Conservation (phyloP, 23 red algal genomes). For the Cyanidiococcus yangmingshanensis region DNA sequence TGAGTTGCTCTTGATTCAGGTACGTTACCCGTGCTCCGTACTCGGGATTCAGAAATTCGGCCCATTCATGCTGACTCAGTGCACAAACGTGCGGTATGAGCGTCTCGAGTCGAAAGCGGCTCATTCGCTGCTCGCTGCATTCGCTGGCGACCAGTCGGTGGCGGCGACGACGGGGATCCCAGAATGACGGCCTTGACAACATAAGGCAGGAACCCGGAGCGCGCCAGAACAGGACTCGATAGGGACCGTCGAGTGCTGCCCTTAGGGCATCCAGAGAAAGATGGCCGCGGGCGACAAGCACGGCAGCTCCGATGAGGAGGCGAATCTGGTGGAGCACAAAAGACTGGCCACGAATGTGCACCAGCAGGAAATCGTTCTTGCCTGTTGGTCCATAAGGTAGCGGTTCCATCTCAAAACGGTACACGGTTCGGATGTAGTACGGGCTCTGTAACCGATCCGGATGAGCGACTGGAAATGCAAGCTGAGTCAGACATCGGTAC, state of each 20-base stretch:
- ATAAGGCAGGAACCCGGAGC: conserved; percentile 57
- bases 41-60: background rate
- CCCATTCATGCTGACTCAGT: background rate
- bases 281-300: conserved; percentile 24
- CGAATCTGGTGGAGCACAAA: conserved; percentile 97
- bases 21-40: background rate
- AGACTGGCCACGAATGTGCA: conserved; percentile 65
- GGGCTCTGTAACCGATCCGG: background rate
- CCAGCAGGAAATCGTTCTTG: background rate
- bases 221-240: conserved; percentile 40
- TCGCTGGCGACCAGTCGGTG: background rate
- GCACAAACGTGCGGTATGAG: background rate
- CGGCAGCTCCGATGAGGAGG: conserved; percentile 64
- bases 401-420: conserved; percentile 8
- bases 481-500: background rate
- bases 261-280: conserved; percentile 35
- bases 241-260: conserved; percentile 25
- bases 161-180: background rate
- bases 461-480: conserved; percentile 6
- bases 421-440: conserved; percentile 4
- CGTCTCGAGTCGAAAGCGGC: background rate
- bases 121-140: background rate
- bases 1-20: background rate
- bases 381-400: too few relatives aligned
- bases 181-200: conserved; percentile 17